Percentiles rank a stretch among this genome's conserved stretches.
These are phyloP conservation scores for Scutellaria minor DNA, from an alignment of 257 asterid genomes.

Conservation along the genomic window DNA sequence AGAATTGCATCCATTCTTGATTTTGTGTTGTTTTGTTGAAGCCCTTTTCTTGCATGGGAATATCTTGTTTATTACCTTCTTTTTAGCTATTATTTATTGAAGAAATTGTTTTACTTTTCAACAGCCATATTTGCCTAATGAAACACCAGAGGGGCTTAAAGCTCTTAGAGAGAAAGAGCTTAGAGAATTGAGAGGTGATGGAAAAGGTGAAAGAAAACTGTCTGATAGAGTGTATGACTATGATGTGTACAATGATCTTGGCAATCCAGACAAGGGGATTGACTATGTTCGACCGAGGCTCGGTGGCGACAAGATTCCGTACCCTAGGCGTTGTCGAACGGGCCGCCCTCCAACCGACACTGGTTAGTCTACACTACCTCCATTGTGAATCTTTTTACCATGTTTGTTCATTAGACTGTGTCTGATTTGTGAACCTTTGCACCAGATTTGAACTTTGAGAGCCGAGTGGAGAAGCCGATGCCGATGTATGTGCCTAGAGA, in stretches of 20 bases:
- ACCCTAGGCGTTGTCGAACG: slow-evolving; percentile 91
- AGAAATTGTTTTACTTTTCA: slow-evolving; percentile 12
- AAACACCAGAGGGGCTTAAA: slow-evolving; percentile 85
- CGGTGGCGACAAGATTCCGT: slow-evolving; percentile 74
- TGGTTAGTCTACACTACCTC: slow-evolving; percentile 49
- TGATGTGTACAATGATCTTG: slow-evolving; percentile 86
- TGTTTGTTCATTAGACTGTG: neutral
- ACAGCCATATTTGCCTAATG: slow-evolving; percentile 89
- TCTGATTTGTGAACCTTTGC: slow-evolving; percentile 14
- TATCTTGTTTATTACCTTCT: neutral
- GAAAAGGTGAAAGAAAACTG: slow-evolving; percentile 69
- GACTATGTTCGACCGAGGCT: slow-evolving; percentile 81
- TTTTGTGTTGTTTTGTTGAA: neutral
- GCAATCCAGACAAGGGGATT: slow-evolving; percentile 88
- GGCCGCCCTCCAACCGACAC: slow-evolving; percentile 77
- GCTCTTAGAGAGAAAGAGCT: slow-evolving; percentile 83
- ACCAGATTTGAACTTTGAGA: slow-evolving; percentile 71
- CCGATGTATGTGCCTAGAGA: slow-evolving; percentile 96
- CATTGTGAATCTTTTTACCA: neutral
- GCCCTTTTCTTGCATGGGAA: no score
- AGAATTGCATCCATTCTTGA: slow-evolving; percentile 15
- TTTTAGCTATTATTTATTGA: slow-evolving; percentile 19
- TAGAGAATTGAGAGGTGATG: slow-evolving; percentile 81
- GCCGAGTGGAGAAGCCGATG: slow-evolving; percentile 93
- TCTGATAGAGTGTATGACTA: slow-evolving; percentile 85